Percentiles rank a stretch among this genome's conserved stretches.
These are phyloP conservation scores for Anthostomella pinea DNA, from an alignment of 2,329 filamentous ascomycete genomes.

Conservation along the genomic window DNA sequence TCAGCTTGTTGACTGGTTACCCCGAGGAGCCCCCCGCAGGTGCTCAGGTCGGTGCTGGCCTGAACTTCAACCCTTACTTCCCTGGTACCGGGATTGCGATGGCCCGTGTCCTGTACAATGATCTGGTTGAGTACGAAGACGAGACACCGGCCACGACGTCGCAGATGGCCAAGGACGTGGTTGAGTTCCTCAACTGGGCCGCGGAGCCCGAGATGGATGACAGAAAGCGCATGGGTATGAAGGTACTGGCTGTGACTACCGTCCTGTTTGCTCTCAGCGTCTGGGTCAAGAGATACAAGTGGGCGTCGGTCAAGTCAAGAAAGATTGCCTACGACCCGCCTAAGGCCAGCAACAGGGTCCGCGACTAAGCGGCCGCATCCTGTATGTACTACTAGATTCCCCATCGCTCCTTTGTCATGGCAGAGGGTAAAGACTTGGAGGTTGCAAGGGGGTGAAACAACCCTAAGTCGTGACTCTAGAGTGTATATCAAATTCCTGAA, in stretches of 20 bases:
- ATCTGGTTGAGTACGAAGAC: conserved; percentile 96
- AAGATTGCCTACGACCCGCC: conserved; percentile 89
- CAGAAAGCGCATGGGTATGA: conserved; percentile 99
- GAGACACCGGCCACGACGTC: conserved; percentile 90
- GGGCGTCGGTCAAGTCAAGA: conserved; percentile 91
- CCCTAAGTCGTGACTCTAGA: conserved; percentile 36
- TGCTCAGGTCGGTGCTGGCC: conserved; percentile 76
- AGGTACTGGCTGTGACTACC: conserved; percentile 79
- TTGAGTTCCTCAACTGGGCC: conserved; percentile 98
- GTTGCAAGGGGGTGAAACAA: conserved; percentile 28
- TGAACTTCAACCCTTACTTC: conserved; percentile 99
- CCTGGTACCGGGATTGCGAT: conserved; percentile 98
- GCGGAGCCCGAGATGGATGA: conserved; percentile 99
- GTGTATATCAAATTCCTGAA: conserved; percentile 39
- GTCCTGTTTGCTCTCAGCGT: conserved; percentile 83
- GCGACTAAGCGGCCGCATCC: conserved; percentile 34
- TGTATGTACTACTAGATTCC: conserved; percentile 34
- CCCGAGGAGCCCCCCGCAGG: conserved; percentile 94
- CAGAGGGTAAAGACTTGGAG: conserved; percentile 25
- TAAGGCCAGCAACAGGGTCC: conserved; percentile 46
- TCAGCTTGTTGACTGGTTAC: conserved; percentile 93
- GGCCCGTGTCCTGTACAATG: conserved; percentile 97
- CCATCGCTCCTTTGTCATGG: conserved; percentile 31
- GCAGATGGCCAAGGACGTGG: conserved; percentile 99
- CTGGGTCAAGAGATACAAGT: conserved; percentile 99